These are phyloP conservation scores for Saccharum hybrid DNA, from an alignment of 202 grass and related monocot species.

Conservation along the genomic window DNA sequence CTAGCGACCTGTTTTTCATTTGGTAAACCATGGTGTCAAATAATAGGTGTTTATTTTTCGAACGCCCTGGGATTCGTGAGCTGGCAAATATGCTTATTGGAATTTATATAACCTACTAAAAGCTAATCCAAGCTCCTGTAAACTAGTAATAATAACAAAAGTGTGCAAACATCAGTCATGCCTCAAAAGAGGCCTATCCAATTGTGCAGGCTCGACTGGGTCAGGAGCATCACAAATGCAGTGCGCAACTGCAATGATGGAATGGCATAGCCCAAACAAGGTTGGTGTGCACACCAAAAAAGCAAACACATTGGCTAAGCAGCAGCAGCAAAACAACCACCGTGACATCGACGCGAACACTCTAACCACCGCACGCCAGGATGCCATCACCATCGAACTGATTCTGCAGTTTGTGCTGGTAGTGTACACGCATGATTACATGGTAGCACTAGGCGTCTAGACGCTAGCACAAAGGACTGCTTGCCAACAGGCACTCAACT, in stretches of 20 bases:
- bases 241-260: neutral
- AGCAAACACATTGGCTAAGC: neutral
- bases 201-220: neutral
- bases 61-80: neutral
- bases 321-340: slow-evolving; percentile 7
- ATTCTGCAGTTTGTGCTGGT: slow-evolving; percentile 13
- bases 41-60: neutral
- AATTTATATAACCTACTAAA: neutral
- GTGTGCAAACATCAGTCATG: neutral
- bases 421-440: slow-evolving; percentile 29
- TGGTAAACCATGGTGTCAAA: neutral
- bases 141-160: neutral
- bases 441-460: slow-evolving; percentile 8
- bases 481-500: neutral
- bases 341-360: slow-evolving; percentile 26
- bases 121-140: neutral
- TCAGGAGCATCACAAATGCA: slow-evolving; percentile 1
- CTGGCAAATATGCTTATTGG: neutral
- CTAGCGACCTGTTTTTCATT: slow-evolving; percentile 9
- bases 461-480: slow-evolving; percentile 5
- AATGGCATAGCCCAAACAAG: neutral
- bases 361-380: slow-evolving; percentile 9
- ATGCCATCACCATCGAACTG: slow-evolving; percentile 18
- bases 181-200: neutral
- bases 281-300: neutral